Conservation (phyloP, 2,329 filamentous ascomycete species). For the Aspergillus ochraceoroseus region DNA sequence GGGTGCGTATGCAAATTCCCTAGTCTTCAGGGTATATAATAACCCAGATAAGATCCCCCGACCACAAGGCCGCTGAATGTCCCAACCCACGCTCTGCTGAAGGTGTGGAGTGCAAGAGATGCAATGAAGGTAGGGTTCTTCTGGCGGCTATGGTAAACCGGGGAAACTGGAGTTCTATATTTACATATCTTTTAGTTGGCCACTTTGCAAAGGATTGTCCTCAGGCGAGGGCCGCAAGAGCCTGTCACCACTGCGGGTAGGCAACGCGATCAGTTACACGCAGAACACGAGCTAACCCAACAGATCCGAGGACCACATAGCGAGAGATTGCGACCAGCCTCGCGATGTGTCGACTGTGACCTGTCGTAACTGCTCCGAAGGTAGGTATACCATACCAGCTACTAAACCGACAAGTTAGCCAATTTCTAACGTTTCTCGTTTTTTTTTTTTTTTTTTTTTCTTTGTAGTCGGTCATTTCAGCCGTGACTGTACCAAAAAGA, state of each 20-base stretch:
- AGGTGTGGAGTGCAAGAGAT: slow-evolving; percentile 44
- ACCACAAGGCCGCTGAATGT: slow-evolving; percentile 49
- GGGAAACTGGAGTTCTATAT: no score
- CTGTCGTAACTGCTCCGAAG: slow-evolving; percentile 46
- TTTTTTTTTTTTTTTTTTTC: neutral
- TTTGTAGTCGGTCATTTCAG: slow-evolving; percentile 39
- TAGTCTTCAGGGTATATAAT: slow-evolving; percentile 1
- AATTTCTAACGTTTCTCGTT: neutral
- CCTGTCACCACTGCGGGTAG: slow-evolving; percentile 47
- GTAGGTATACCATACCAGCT: slow-evolving; percentile 25
- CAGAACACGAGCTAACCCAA: slow-evolving; percentile 15
- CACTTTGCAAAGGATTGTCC: slow-evolving; percentile 48
- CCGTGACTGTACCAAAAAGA: slow-evolving; percentile 43
- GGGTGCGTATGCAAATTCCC: slow-evolving; percentile 31
- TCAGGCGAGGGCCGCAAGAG: slow-evolving; percentile 30
- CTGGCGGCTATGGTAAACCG: no score
- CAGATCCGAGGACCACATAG: slow-evolving; percentile 42
- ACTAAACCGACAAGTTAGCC: neutral
- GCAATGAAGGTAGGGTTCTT: slow-evolving; percentile 36
- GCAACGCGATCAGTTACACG: slow-evolving; percentile 2
- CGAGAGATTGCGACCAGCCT: slow-evolving; percentile 43
- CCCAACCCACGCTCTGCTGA: slow-evolving; percentile 43
- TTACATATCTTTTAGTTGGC: slow-evolving; percentile 36
- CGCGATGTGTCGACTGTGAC: slow-evolving; percentile 39
- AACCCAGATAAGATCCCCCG: slow-evolving; percentile 34